Percentiles rank a stretch among this genome's conserved stretches.
Conservation (phyloP, 139 green algal genomes). For the Chlorella sp. region DNA sequence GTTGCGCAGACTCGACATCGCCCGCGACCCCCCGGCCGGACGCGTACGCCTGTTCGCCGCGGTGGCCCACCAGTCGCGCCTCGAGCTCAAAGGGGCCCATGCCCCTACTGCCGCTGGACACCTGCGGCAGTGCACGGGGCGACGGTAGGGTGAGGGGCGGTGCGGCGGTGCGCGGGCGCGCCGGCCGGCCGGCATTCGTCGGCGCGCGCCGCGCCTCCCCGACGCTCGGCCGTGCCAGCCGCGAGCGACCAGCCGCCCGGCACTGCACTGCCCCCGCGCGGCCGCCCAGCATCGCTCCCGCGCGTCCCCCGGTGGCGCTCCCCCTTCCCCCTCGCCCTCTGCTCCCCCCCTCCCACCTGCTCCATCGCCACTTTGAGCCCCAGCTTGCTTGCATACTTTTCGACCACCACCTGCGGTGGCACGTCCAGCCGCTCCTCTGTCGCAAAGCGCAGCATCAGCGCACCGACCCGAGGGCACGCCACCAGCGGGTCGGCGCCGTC, state of each 20-base stretch:
- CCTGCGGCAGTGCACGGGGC: neutral
- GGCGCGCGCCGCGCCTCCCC: too few relatives aligned
- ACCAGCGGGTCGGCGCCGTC: conserved; percentile 7
- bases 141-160: too few relatives aligned
- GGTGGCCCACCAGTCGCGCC: conserved; percentile 28
- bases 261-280: too few relatives aligned
- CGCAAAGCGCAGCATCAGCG: conserved; percentile 14
- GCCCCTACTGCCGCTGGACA: neutral
- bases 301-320: too few relatives aligned
- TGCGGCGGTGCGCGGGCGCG: too few relatives aligned
- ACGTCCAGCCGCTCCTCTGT: conserved; percentile 23
- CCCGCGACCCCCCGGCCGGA: conserved; percentile 20
- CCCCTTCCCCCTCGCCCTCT: too few relatives aligned
- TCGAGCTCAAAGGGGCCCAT: conserved; percentile 10
- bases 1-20: conserved; percentile 25
- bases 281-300: too few relatives aligned
- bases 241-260: too few relatives aligned
- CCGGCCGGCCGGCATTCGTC: too few relatives aligned
- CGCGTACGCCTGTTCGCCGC: conserved; percentile 17
- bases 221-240: too few relatives aligned
- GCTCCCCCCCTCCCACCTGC: neutral
- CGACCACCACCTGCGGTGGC: conserved; percentile 57
- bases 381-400: conserved; percentile 60
- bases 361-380: conserved; percentile 34
- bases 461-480: neutral